A percentile compares a stretch with the other conserved stretches of the same genome.
Conservation (phyloP, 371 early-diverging fungal species). For the Mortierella sp. region DNA sequence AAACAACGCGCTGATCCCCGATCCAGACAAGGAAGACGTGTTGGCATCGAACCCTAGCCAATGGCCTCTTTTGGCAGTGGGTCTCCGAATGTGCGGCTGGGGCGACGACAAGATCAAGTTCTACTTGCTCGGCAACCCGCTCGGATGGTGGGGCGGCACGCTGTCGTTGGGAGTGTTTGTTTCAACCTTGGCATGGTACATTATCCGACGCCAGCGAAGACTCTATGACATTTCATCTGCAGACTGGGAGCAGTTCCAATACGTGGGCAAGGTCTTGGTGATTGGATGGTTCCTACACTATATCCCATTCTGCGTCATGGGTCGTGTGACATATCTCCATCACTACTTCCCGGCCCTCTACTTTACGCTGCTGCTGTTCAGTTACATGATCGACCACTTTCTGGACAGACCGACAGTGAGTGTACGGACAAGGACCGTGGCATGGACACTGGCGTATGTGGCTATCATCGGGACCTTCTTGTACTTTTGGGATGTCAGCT, state of each 20-base stretch:
- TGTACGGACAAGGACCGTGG: conserved; percentile 35
- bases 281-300: conserved; percentile 98
- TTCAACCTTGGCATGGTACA: conserved; percentile 60
- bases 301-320: conserved; percentile 97
- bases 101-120: conserved; percentile 90
- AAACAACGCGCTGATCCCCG: conserved; percentile 98
- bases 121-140: conserved; percentile 96
- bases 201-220: conserved; percentile 76
- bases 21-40: conserved; percentile 94
- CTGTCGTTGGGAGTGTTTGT: conserved; percentile 70
- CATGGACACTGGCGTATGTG: conserved; percentile 62
- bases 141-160: conserved; percentile 94
- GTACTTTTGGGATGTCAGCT: conserved; percentile 86
- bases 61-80: conserved; percentile 95
- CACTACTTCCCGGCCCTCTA: conserved; percentile 99
- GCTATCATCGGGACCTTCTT: conserved; percentile 67
- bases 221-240: conserved; percentile 68
- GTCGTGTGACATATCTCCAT: conserved; percentile 97
- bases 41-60: conserved; percentile 91
- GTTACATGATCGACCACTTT: conserved; percentile 81
- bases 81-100: conserved; percentile 99
- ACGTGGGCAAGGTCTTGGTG: conserved; percentile 75
- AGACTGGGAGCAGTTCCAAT: conserved; percentile 81
- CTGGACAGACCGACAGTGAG: conserved; percentile 25
- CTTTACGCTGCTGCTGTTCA: conserved; percentile 86